Evolutionary conservation across 1,139 yeast genomes (phyloP).

Genomic region (Tardiomyces depauwii): DNA sequence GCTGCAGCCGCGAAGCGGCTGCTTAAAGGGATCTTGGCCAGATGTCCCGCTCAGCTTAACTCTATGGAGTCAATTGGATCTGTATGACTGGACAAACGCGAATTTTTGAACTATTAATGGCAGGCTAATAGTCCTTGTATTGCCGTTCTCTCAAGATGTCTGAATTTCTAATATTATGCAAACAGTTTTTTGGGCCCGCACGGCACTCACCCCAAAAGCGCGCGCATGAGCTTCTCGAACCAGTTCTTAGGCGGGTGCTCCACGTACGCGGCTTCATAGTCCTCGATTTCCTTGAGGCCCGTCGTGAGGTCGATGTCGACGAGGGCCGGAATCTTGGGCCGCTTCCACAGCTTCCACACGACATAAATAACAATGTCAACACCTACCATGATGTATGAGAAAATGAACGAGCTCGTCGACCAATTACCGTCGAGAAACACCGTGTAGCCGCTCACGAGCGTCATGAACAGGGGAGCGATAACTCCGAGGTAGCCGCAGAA

Average conservation of each 20-base stretch:
- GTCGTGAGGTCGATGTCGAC: constrained; percentile 42
- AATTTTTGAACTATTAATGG: no score
- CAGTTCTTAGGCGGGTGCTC: constrained; percentile 9
- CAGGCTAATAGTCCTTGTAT: no score
- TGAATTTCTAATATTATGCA: no score
- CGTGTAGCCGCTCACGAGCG: constrained; percentile 53
- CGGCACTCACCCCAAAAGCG: neutral
- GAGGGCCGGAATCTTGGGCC: constrained; percentile 40
- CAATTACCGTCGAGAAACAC: constrained; percentile 58
- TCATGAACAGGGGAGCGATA: constrained; percentile 45
- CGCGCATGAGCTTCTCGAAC: constrained; percentile 7
- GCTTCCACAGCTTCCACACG: constrained; percentile 42
- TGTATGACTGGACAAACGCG: no score
- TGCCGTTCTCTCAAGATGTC: no score
- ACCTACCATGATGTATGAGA: constrained; percentile 58
- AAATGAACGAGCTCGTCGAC: constrained; percentile 49
- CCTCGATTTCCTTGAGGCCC: constrained; percentile 47
- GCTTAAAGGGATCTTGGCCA: no score
- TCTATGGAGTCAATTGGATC: no score
- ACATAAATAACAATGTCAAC: constrained; percentile 47
- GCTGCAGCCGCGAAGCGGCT: no score
- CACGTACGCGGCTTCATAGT: constrained; percentile 13
- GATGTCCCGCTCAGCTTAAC: no score
- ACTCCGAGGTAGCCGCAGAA: constrained; percentile 34
- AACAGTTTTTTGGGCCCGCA: no score